These are phyloP conservation scores for Xylariales sp. DNA, from an alignment of 2,329 filamentous ascomycete genomes.

Conservation along the genomic window DNA sequence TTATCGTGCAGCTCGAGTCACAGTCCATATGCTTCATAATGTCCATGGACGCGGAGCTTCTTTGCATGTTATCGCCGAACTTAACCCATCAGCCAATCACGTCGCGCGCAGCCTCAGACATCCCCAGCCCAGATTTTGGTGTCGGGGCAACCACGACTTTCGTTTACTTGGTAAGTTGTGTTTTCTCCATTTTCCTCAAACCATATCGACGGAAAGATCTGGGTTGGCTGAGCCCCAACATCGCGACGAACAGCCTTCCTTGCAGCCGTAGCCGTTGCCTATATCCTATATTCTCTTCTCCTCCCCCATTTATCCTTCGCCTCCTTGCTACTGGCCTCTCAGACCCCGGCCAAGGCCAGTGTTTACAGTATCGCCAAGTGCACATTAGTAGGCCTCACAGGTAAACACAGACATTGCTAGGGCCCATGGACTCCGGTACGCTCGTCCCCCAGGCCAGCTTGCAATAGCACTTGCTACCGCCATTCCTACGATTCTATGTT, in stretches of 20 bases:
- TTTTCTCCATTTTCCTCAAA: slow-evolving; percentile 10
- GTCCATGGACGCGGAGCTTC: too few species aligned
- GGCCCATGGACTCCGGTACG: slow-evolving; percentile 11
- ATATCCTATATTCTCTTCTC: not conserved
- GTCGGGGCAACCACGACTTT: slow-evolving; percentile 9
- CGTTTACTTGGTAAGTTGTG: slow-evolving; percentile 9
- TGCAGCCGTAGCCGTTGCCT: not conserved
- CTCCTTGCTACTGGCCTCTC: not conserved
- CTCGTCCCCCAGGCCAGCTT: not conserved
- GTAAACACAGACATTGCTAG: slow-evolving; percentile 9
- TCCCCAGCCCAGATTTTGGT: slow-evolving; percentile 9
- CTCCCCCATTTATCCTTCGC: not conserved
- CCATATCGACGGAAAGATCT: not conserved
- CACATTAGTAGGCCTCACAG: slow-evolving; percentile 1
- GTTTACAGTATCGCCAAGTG: slow-evolving; percentile 9
- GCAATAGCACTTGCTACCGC: too few species aligned
- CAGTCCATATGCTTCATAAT: too few species aligned
- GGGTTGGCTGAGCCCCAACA: slow-evolving; percentile 1
- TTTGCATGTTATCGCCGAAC: too few species aligned
- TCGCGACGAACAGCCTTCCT: not conserved
- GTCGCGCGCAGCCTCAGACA: not conserved
- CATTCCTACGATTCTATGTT: too few species aligned
- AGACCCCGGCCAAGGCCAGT: slow-evolving; percentile 9
- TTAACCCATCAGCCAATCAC: not conserved
- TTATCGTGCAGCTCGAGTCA: too few species aligned